These are phyloP conservation scores for Magnusiomyces ingens DNA, from an alignment of 1,139 yeast genomes.

Conservation along the genomic window DNA sequence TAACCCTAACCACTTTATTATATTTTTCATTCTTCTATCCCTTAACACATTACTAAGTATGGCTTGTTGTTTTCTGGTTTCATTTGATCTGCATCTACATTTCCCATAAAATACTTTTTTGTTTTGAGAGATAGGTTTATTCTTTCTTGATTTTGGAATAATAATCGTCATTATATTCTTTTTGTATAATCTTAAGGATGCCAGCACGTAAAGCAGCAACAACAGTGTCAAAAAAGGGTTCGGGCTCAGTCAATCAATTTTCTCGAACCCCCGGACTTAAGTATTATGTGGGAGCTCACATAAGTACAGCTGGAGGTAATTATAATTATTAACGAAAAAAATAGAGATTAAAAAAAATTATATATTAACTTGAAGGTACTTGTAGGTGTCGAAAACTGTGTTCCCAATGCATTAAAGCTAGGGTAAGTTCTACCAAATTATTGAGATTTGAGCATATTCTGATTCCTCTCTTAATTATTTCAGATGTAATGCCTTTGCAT, in stretches of 20 bases:
- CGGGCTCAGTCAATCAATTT: background rate
- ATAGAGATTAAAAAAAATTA: background rate
- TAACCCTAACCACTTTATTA: no score
- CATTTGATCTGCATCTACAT: no score
- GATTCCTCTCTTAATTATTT: background rate
- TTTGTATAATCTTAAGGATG: background rate
- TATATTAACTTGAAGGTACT: background rate
- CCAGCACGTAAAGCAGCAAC: background rate
- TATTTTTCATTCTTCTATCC: no score
- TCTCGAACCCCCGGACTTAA: slow-evolving; percentile 15
- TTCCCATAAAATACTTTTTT: no score
- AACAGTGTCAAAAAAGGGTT: background rate
- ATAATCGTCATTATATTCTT: background rate
- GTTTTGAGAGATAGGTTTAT: no score
- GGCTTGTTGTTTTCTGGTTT: no score
- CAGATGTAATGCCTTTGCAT: slow-evolving; percentile 67
- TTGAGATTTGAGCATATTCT: no score
- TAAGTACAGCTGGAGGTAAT: slow-evolving; percentile 32
- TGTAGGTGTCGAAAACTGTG: slow-evolving; percentile 58
- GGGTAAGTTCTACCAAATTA: slow-evolving; percentile 43
- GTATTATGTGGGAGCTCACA: slow-evolving; percentile 33
- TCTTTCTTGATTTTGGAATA: background rate
- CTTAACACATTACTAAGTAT: no score
- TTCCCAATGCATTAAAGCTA: slow-evolving; percentile 63
- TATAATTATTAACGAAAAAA: slow-evolving; percentile 2